These are phyloP conservation scores for Violaceomyces palustris DNA, from an alignment of 1,284 basidiomycete genomes.

Conservation along the genomic window DNA sequence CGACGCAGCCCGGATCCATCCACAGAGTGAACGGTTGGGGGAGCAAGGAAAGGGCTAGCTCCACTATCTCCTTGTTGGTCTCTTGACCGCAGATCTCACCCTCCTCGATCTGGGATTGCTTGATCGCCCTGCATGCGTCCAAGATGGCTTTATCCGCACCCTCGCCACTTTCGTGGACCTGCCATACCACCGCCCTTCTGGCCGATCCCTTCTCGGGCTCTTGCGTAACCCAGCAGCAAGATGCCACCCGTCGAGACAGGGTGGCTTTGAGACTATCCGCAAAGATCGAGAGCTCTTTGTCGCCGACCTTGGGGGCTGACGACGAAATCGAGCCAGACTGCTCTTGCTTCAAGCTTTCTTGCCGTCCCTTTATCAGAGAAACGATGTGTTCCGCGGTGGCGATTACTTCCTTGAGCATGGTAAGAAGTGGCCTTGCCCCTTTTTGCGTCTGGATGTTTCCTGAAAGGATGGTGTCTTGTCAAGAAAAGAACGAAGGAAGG, in stretches of 20 bases:
- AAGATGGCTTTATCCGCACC: constrained; percentile 24
- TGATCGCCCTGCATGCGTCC: constrained; percentile 15
- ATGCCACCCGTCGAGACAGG: constrained; percentile 21
- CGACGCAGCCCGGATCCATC: constrained; percentile 44
- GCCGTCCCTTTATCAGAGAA: constrained; percentile 4
- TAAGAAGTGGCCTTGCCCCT: too few relatives aligned
- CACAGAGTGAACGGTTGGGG: constrained; percentile 29
- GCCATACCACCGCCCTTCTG: constrained; percentile 25
- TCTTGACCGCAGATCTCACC: constrained; percentile 7
- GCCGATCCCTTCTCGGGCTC: constrained; percentile 31
- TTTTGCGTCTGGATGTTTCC: too few relatives aligned
- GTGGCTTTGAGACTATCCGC: constrained; percentile 23
- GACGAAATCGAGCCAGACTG: too few relatives aligned
- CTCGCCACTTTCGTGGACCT: constrained; percentile 30
- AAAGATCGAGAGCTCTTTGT: constrained; percentile 13
- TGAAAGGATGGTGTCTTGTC: too few relatives aligned
- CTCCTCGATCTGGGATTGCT: constrained; percentile 10
- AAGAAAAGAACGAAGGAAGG: too few relatives aligned
- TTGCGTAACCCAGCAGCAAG: constrained; percentile 9
- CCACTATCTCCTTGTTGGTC: constrained; percentile 4
- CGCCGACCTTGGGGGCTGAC: too few relatives aligned
- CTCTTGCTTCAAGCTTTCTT: neutral
- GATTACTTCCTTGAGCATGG: constrained; percentile 34
- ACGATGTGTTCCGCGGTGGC: constrained; percentile 27
- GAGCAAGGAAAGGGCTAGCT: constrained; percentile 15